phyloP scores from a whole-genome alignment of 139 green algal genomes.

The Picochlorum sp. region DNA sequence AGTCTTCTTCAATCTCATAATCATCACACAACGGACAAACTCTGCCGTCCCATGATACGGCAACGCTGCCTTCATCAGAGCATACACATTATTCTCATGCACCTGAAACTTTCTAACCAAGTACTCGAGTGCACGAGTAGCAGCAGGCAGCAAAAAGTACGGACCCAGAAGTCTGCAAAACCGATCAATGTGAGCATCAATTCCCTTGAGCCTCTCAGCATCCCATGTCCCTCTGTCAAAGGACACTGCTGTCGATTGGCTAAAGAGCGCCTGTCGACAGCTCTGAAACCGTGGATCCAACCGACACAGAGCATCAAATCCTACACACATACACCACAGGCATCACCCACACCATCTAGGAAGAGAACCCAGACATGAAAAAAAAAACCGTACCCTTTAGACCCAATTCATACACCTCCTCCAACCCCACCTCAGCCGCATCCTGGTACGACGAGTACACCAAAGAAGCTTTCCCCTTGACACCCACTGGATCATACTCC shows the following conservation, averaged over 20 bases:
- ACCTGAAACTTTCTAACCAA: conserved; percentile 75
- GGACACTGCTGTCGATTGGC: background rate
- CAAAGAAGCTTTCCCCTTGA: conserved; percentile 45
- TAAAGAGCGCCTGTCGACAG: conserved; percentile 66
- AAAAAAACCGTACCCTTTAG: conserved; percentile 29
- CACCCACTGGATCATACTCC: background rate
- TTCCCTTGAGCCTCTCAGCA: too few relatives aligned
- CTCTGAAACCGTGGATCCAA: conserved; percentile 56
- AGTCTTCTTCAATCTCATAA: conserved; percentile 43
- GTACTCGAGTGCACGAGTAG: conserved; percentile 78
- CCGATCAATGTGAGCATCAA: conserved; percentile 38
- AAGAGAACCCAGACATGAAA: background rate
- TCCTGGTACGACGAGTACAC: conserved; percentile 41
- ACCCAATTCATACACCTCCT: conserved; percentile 38
- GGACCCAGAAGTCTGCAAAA: conserved; percentile 67
- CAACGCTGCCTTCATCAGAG: conserved; percentile 57
- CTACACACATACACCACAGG: conserved; percentile 35
- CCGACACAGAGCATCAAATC: conserved; percentile 58
- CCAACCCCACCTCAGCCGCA: conserved; percentile 51
- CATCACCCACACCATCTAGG: background rate
- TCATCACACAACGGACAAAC: conserved; percentile 80
- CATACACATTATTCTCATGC: conserved; percentile 72
- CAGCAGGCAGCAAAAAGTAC: conserved; percentile 58
- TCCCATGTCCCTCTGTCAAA: conserved; percentile 11
- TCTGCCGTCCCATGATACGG: conserved; percentile 83